Base-by-base conservation (phyloP, 129 eudicot genomes). In the Escallonia rubra region DNA sequence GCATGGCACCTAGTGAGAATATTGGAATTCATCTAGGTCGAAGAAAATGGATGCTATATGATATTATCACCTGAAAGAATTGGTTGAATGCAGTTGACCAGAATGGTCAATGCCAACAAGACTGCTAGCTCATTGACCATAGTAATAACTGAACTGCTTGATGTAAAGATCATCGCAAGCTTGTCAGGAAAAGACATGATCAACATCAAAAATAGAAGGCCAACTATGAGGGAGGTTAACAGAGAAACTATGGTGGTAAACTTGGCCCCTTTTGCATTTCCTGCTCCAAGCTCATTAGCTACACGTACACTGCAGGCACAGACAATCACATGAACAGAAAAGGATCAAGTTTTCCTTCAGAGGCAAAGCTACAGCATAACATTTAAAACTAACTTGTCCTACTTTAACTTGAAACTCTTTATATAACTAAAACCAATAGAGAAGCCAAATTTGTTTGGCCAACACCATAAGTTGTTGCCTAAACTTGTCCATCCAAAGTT, bases 211-310 rank as follows among this genome's bases (percentile, higher is more conserved):
- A 83, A 75, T 8, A 83, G 12, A 13, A 79, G 61, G 7, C 88
- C 81, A 15, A 83, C 49, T 52, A 72, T 43, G 48, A 76, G 13
- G 7, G 88, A 79, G 54, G 75, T 79, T 43, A 63, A 23, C 74
- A 79, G 14, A 2, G 81, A 69, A 41, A 83, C 65, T 50, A 62
- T 72, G 54, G 84, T 66, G 38, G 88, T 78, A 68, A 79, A 83
- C 70, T 72, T 79, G 12, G 88, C 88, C 15, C 68, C 79, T 39
- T 71, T 62, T 47, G 69, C 75, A 61, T 79, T 83, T 23, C 81
- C 79, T 49, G 88, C 88, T 67, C 88, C 84, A 10, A 83, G 74
- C 69, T 83, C 84, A 57, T 79, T 78, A 55, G 84, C 88, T 23
- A 83, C 84, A 62, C 82, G 81, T 23, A 79, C 84, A 13, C 88